Evolutionary conservation across 2,329 filamentous ascomycete genomes (phyloP), one percentile per base, ranked within the genome.

Genomic region (Neodidymelliopsis sp.): DNA sequence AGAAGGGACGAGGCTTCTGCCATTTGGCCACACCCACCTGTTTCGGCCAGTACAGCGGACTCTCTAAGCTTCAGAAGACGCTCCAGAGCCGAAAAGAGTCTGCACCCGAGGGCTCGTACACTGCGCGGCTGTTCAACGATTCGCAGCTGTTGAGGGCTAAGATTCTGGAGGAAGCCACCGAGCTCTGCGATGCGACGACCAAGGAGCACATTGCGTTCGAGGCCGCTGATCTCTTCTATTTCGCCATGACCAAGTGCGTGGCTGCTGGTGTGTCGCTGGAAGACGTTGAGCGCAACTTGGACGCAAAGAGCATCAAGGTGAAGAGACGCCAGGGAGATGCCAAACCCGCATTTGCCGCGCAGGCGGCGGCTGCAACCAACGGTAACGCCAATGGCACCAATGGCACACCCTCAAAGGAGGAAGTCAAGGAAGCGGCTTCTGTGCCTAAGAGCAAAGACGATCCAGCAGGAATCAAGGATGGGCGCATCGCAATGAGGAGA

Each of bases 151-250:
- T 97, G 43, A 83, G 90, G 31, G 94, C 94, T 3, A 99, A 99
- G 81, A 97, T 99, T 46, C 95, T 97, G 86, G 94, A 99, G 74
- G 94, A 99, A 73, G 94, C 94, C 0, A 90, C 95, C 67, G 94
- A 99, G 76, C 81, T 99, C 30, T 97, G 93, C 67, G 86, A 94
- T 57, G 93, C 94, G 12, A 86, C 85, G 59, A 87, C 85, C 0
- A 88, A 89, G 53, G 82, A 92, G 55, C 89, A 97, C 11, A 84
- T 96, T 54, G 91, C 94, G 2, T 96, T 96, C 56, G 94, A 99
- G 74, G 91, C 94, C 7, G 94, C 94, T 0, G 94, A 99, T 69
- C 78, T 99, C 46, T 86, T 99, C 42, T 99, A 97, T 77, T 99
- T 99, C 78, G 91, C 93, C 6, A 77, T 99, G 46, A 90, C 94